Evolutionary conservation across 768 basidiomycete species (phyloP), one percentile per base, ranked within the genome.

Genomic region (Hericium coralloides): DNA sequence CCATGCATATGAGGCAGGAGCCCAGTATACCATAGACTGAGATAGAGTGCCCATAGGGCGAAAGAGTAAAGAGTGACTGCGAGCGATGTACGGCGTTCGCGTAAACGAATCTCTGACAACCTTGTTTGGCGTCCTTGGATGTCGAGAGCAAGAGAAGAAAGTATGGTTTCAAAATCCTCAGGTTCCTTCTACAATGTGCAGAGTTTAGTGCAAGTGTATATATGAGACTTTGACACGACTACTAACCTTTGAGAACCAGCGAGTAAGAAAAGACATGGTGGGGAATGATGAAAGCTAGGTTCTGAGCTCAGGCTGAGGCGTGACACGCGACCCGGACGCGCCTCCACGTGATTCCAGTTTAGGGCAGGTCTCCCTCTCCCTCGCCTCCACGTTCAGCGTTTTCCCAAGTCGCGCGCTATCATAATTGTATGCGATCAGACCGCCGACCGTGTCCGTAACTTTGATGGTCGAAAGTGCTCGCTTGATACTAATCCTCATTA

Each of bases 101-200:
- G 82, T 55, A 90, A 72, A n/a, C 89, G 83, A 61, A 95, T 88
- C 66, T 92, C 92, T 1, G 86, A 82, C 15, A 94, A 80, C 57
- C 80, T 78, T 43, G 80, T 76, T 70, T 89, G 85, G 14, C 87
- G 82, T 59, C 85, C 83, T 65, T 83, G 79, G 56, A 94, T 86
- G 65, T 87, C 81, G 22, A 73, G 68, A 9, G 84, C 83, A 54
- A 94, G 77, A 48, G 73, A 69, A 22, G 85, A 78, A 26, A 94
- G 80, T 57, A 89, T 71, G 20, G 83, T 77, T 65, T 91, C 89
- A 66, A 87, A 91, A 73, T 94, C 86, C 63, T 90, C 87, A 17
- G 84, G 78, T 43, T 74, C 70, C 66, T 72, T 76, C 79, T 80
- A 31, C 8, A 31, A 9, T 9, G 31, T 9, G 59, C 60, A 55